Conservation (phyloP, 768 basidiomycete species). For the Guyanaporus albipodus region DNA sequence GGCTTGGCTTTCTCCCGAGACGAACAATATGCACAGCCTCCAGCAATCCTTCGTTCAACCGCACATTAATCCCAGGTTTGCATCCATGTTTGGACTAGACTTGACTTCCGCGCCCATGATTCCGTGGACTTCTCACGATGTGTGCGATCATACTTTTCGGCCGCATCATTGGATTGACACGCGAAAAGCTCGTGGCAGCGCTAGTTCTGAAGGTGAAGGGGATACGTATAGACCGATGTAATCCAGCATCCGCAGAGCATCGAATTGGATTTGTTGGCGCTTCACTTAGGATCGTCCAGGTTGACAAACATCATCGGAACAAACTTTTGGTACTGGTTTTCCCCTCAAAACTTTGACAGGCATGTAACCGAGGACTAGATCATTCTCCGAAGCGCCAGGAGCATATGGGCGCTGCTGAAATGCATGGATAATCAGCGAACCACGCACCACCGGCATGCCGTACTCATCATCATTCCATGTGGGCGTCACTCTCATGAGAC, state of each 20-base stretch:
- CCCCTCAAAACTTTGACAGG: background rate
- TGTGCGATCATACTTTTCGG: conserved; percentile 8
- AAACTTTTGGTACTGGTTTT: background rate
- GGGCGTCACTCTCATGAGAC: background rate
- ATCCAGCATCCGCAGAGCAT: conserved; percentile 7
- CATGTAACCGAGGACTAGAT: background rate
- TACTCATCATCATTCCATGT: background rate
- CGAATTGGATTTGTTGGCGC: conserved; percentile 17
- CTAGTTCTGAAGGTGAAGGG: conserved; percentile 23
- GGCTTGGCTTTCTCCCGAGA: conserved; percentile 18
- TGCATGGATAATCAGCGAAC: background rate
- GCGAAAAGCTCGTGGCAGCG: conserved; percentile 35
- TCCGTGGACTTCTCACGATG: conserved; percentile 19
- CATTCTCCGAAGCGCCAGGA: background rate
- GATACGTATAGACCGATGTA: conserved; percentile 29
- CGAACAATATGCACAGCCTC: conserved; percentile 12
- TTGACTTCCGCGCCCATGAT: conserved; percentile 24
- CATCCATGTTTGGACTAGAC: conserved; percentile 56
- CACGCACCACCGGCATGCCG: too few species aligned
- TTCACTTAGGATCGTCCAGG: background rate
- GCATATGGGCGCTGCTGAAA: background rate
- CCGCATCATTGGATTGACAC: conserved; percentile 34
- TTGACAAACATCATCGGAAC: conserved; percentile 2
- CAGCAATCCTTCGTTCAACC: conserved; percentile 54
- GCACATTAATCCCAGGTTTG: conserved; percentile 82